These are phyloP conservation scores for Diversispora eburnea DNA, from an alignment of 192 early-diverging fungal genomes.

Conservation along the genomic window DNA sequence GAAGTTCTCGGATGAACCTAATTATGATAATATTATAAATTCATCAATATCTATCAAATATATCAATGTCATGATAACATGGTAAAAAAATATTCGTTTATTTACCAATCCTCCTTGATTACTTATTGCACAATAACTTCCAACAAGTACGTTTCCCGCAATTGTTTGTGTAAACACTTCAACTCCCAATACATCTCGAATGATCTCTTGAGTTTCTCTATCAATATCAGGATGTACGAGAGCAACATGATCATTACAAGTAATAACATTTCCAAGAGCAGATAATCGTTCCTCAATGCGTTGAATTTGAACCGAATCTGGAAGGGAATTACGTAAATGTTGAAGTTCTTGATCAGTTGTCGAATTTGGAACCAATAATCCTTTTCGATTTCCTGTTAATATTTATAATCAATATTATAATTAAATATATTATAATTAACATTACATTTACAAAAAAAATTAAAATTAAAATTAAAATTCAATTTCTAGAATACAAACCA, in stretches of 20 bases:
- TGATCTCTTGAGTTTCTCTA: conserved; percentile 98
- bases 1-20: conserved; percentile 84
- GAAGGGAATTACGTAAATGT: conserved; percentile 93
- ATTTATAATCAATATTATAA: background rate
- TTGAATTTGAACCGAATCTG: conserved; percentile 89
- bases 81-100: conserved; percentile 14
- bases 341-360: conserved; percentile 98
- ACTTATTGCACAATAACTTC: conserved; percentile 90
- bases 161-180: conserved; percentile 99
- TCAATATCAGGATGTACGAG: conserved; percentile 98
- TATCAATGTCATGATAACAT: background rate
- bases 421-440: background rate
- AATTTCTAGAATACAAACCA: background rate
- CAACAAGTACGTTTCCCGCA: conserved; percentile 96
- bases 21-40: background rate
- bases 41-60: background rate
- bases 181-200: conserved; percentile 95
- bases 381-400: conserved; percentile 79
- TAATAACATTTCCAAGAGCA: conserved; percentile 98
- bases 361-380: conserved; percentile 88
- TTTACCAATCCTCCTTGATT: conserved; percentile 95
- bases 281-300: conserved; percentile 97
- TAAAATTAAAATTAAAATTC: background rate
- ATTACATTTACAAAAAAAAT: background rate
- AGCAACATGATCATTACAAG: conserved; percentile 99